Conservation (phyloP, 2,329 filamentous ascomycete species). For the Trichoderma aggressivum region DNA sequence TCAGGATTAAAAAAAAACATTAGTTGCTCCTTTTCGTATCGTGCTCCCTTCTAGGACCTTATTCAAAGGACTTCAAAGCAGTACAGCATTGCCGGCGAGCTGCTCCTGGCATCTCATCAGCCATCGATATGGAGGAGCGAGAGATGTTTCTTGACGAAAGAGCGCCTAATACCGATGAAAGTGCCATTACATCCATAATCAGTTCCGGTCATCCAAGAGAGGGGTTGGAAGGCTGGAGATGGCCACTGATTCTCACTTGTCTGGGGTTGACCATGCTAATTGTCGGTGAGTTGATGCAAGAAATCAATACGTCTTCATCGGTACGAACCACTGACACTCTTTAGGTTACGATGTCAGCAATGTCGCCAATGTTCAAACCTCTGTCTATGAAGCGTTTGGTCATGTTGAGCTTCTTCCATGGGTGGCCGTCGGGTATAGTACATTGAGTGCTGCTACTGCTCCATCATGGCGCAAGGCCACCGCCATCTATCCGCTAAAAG, state of each 20-base stretch:
- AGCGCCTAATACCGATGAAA: background rate
- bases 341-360: slow-evolving; percentile 43
- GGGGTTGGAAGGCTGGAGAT: background rate
- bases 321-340: background rate
- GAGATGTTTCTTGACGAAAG: background rate
- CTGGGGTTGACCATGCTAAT: background rate
- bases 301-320: background rate
- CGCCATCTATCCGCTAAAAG: slow-evolving; percentile 27
- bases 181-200: background rate
- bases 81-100: background rate
- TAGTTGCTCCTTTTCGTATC: background rate
- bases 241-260: background rate
- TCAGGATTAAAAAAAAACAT: background rate
- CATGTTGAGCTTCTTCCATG: slow-evolving; percentile 38
- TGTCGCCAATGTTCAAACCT: slow-evolving; percentile 53
- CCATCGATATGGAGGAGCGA: background rate
- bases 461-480: slow-evolving; percentile 29
- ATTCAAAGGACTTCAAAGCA: background rate
- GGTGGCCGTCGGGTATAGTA: slow-evolving; percentile 30
- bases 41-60: background rate
- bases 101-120: background rate
- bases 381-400: slow-evolving; percentile 51
- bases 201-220: background rate
- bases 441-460: slow-evolving; percentile 30
- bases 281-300: background rate